Evolutionary conservation across 2,329 filamentous ascomycete genomes (phyloP).

Genomic region (Botrytis medusae): DNA sequence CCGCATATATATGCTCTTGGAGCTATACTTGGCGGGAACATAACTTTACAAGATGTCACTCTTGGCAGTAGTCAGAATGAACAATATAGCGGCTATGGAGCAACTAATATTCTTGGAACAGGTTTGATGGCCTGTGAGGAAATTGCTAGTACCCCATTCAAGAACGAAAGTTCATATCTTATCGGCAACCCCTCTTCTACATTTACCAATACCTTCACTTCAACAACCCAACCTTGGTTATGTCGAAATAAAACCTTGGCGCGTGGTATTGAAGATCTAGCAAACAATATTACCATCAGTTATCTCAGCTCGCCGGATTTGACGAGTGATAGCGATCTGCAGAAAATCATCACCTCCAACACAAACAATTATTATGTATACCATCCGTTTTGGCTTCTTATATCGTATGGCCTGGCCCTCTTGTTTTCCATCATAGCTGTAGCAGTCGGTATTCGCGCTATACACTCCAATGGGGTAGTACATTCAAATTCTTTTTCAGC

Average conservation of each 20-base stretch:
- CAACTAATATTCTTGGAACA: not conserved
- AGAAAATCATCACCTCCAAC: conserved; percentile 6
- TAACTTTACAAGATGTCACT: not conserved
- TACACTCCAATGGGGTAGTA: conserved; percentile 24
- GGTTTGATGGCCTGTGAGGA: not conserved
- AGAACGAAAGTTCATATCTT: not conserved
- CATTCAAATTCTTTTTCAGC: conserved; percentile 29
- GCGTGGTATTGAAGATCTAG: conserved; percentile 29
- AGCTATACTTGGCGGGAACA: conserved; percentile 2
- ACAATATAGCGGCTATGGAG: not conserved
- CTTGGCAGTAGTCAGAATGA: not conserved
- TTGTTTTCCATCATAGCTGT: conserved; percentile 14
- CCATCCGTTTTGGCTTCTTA: conserved; percentile 13
- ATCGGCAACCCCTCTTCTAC: not conserved
- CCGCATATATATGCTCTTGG: not conserved
- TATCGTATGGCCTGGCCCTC: conserved; percentile 18
- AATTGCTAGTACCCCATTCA: not conserved
- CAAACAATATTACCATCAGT: conserved; percentile 34
- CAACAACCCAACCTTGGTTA: conserved; percentile 18
- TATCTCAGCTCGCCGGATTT: conserved; percentile 23
- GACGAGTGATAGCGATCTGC: not conserved
- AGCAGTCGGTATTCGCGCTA: conserved; percentile 19
- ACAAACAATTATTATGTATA: conserved; percentile 24
- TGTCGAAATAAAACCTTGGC: conserved; percentile 29
- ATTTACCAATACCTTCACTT: conserved; percentile 4